A percentile compares a stretch with the other conserved stretches of the same genome.
Conservation (phyloP, 2,329 filamentous ascomycete species). For the Alternaria tenuissima region DNA sequence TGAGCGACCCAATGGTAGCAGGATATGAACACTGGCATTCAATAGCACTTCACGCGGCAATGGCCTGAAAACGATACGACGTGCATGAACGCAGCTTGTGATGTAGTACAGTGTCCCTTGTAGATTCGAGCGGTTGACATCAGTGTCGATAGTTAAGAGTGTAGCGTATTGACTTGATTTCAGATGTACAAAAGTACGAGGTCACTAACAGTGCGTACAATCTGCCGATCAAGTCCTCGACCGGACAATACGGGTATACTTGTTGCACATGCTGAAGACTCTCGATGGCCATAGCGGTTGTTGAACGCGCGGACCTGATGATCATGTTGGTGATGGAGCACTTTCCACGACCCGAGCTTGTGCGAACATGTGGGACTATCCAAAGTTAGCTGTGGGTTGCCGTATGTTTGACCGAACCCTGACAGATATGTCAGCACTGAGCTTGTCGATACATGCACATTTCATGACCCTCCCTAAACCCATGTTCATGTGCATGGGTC, state of each 20-base stretch:
- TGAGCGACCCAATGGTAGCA: neutral
- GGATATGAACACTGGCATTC: neutral
- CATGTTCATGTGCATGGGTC: neutral
- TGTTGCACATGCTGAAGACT: neutral
- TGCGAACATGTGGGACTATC: slow-evolving; percentile 3
- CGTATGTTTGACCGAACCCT: neutral
- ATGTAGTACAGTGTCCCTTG: neutral
- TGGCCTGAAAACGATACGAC: neutral
- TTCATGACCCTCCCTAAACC: neutral
- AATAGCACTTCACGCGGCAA: neutral
- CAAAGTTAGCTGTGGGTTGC: slow-evolving; percentile 2
- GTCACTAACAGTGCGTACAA: neutral
- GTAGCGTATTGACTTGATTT: neutral
- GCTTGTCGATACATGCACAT: neutral
- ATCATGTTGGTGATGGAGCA: neutral
- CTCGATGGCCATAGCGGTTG: neutral
- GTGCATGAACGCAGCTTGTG: neutral
- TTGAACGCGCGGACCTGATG: neutral
- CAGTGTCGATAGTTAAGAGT: neutral
- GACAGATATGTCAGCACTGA: neutral
- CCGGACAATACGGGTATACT: neutral
- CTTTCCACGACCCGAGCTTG: neutral
- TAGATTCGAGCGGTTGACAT: neutral
- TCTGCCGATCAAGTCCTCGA: neutral
- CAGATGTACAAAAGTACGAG: neutral